Evolutionary conservation across 495 filamentous ascomycete genomes (phyloP).

Genomic region (Chaetomium cochliodes): DNA sequence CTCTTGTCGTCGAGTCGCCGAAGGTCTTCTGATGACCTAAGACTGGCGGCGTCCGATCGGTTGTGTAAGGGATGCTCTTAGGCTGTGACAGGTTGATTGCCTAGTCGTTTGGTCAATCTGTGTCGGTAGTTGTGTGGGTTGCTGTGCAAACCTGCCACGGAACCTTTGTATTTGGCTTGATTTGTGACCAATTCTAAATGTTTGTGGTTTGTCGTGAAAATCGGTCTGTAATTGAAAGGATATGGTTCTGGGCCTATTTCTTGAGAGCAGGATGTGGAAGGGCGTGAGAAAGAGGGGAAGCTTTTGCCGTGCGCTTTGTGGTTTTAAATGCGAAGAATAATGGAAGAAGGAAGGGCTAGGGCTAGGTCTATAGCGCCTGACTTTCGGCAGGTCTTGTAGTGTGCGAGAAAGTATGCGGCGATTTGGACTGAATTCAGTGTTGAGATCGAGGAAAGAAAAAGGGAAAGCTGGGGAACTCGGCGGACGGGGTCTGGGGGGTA

Average conservation of each 20-base stretch:
- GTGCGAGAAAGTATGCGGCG: background rate
- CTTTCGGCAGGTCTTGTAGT: background rate
- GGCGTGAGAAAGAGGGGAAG: background rate
- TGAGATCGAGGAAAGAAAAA: background rate
- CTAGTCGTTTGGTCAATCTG: background rate
- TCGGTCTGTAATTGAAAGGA: background rate
- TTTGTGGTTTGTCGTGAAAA: background rate
- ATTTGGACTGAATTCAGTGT: background rate
- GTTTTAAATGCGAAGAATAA: background rate
- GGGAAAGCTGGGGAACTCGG: background rate
- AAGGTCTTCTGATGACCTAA: background rate
- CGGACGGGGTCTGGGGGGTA: background rate
- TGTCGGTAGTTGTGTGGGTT: background rate
- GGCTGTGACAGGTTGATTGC: background rate
- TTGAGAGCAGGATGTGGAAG: background rate
- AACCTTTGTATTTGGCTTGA: background rate
- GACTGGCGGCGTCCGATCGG: background rate
- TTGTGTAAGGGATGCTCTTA: background rate
- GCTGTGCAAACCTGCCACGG: background rate
- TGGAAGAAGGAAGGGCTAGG: background rate
- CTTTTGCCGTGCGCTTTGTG: background rate
- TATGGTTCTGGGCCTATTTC: too few species aligned
- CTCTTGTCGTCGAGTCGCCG: background rate
- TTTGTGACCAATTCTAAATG: background rate
- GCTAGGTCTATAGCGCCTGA: background rate